These are phyloP conservation scores for Aspergillus pseudonomiae DNA, from an alignment of 2,329 filamentous ascomycete genomes.

Conservation along the genomic window DNA sequence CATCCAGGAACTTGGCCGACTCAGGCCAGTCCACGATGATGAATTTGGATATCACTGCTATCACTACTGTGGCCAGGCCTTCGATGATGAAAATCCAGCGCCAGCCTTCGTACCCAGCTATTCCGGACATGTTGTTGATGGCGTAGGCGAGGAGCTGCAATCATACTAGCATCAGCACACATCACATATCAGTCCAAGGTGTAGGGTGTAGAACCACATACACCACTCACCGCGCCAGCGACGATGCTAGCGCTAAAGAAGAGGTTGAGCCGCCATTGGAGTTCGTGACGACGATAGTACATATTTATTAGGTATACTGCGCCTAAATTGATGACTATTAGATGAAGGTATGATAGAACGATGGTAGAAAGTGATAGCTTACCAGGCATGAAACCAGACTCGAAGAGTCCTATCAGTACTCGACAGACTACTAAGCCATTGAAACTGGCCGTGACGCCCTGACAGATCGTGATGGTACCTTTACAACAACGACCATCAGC, in stretches of 20 bases:
- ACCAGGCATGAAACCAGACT: conserved; percentile 44
- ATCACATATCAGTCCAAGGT: not conserved
- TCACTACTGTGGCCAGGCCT: conserved; percentile 51
- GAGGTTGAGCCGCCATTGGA: conserved; percentile 43
- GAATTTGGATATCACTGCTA: conserved; percentile 56
- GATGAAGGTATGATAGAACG: not conserved
- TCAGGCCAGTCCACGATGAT: conserved; percentile 50
- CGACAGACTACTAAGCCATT: conserved; percentile 41
- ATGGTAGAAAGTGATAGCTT: not conserved
- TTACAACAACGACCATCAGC: not conserved
- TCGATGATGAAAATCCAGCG: conserved; percentile 56
- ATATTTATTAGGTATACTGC: conserved; percentile 40
- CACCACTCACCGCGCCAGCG: conserved; percentile 44
- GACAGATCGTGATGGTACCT: conserved; percentile 48
- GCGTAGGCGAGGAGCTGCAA: conserved; percentile 45
- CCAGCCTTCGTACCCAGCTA: conserved; percentile 45
- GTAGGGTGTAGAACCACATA: conserved; percentile 20
- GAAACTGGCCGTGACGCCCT: conserved; percentile 46
- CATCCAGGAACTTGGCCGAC: conserved; percentile 49
- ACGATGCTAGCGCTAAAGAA: conserved; percentile 42
- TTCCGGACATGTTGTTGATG: conserved; percentile 45
- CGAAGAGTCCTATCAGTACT: conserved; percentile 41
- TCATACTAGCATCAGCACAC: not conserved
- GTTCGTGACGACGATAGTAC: conserved; percentile 43
- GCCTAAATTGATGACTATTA: conserved; percentile 18